Conservation (phyloP, 257 asterid species). For the Solanum corneliomulleri region DNA sequence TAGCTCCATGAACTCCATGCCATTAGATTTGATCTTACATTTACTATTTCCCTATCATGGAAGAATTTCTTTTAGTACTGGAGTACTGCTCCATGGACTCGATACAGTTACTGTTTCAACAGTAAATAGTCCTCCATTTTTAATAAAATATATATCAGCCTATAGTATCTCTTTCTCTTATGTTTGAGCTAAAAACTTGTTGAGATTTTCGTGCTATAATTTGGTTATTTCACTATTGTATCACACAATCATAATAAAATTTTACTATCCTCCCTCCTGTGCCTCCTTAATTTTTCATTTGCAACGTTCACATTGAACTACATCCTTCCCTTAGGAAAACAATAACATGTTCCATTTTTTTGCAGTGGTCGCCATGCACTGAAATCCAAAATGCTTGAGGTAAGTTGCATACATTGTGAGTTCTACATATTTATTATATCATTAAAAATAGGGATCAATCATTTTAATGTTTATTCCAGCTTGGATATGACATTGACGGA, state of each 20-base stretch:
- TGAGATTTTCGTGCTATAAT: background rate
- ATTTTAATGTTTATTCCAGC: slow-evolving; percentile 32
- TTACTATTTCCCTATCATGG: background rate
- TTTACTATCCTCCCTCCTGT: background rate
- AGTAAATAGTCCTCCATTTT: background rate
- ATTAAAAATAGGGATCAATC: background rate
- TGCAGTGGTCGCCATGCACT: slow-evolving; percentile 95
- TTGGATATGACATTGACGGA: slow-evolving; percentile 81
- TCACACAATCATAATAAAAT: background rate
- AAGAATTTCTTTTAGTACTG: background rate
- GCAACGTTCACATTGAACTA: background rate
- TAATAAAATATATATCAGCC: background rate
- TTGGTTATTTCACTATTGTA: background rate
- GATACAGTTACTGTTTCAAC: background rate
- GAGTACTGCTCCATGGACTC: background rate
- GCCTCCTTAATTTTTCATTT: background rate
- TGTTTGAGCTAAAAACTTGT: background rate
- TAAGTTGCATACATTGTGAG: slow-evolving; percentile 8
- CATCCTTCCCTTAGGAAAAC: background rate
- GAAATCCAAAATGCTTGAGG: slow-evolving; percentile 87
- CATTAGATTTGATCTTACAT: background rate
- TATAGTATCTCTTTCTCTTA: background rate
- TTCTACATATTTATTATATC: background rate
- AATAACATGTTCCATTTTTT: slow-evolving; percentile 10
- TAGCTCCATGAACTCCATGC: background rate